These are phyloP conservation scores for Haberlea rhodopensis DNA, from an alignment of 257 asterid genomes.

Conservation along the genomic window DNA sequence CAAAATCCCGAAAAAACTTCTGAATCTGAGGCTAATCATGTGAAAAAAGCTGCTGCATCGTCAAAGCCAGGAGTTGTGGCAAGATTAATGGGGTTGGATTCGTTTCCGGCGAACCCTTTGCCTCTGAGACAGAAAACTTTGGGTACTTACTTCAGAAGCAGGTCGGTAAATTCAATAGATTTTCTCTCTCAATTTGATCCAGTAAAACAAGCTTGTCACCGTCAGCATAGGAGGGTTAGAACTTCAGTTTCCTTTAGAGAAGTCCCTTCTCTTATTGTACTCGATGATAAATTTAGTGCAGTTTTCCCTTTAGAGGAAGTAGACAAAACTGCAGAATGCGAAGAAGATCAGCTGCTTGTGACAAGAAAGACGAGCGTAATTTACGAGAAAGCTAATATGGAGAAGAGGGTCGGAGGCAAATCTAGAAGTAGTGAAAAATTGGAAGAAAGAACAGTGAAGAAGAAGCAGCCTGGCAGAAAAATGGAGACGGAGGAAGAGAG, in stretches of 20 bases:
- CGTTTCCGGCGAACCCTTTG: conserved; percentile 34
- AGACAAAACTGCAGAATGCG: conserved; percentile 8
- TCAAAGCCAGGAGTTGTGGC: conserved; percentile 57
- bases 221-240: conserved; percentile 45
- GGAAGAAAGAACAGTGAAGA: conserved; percentile 10
- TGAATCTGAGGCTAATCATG: background rate
- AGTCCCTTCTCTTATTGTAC: conserved; percentile 8
- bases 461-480: conserved; percentile 16
- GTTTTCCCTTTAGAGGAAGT: conserved; percentile 21
- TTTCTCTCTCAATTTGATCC: conserved; percentile 40
- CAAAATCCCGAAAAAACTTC: conserved; percentile 2
- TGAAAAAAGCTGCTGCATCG: conserved; percentile 17
- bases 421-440: conserved; percentile 10
- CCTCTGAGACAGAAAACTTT: conserved; percentile 24
- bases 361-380: conserved; percentile 5
- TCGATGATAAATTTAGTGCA: too few relatives aligned
- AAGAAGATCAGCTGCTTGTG: conserved; percentile 11
- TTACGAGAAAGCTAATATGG: conserved; percentile 15
- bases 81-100: conserved; percentile 59
- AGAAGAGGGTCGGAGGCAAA: conserved; percentile 6
- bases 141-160: conserved; percentile 50
- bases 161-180: conserved; percentile 52
- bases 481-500: conserved; percentile 19
- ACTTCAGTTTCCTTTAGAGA: conserved; percentile 52
- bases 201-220: background rate